Base-by-base conservation (phyloP, 495 filamentous ascomycete genomes). In the Parathielavia appendiculata region DNA sequence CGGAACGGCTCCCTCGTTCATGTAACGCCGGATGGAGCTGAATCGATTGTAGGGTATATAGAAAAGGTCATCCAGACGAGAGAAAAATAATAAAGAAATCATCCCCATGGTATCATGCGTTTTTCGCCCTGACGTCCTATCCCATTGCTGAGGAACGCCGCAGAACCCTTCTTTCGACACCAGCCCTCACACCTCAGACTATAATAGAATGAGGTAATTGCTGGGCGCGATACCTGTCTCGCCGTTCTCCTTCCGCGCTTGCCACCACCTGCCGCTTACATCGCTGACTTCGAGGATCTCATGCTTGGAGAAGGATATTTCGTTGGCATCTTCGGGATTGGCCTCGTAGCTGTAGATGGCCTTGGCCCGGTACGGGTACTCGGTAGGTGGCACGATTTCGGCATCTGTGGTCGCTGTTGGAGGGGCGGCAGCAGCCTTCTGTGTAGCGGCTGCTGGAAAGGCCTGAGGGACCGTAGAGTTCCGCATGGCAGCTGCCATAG, bases 301-400 rank as follows among this genome's bases (percentile, higher is more conserved):
- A 64, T 97, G 90, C 74, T 97, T 97, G 47, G 84, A 79, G 79
- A 98, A 98, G 62, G 88, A 92, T 60, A 98, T 97, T 73, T 98
- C 93, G 71, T 98, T 97, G 46, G 91, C 91, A 66, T 98, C 72
- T 63, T 97, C 92, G 2, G 93, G 93, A 69, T 97, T 97, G 54
- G 93, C 93, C 68, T 97, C 92, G 74, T 98, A 98, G 61, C 87
- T 91, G 76, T 97, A 98, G 69, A 98, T 98, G 43, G 93, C 93
- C 81, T 97, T 97, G 8, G 93, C 93, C 26, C 87, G 85, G 71
- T 97, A 97, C 10, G 92, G 93, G 74, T 98, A 98, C 66, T 97
- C 95, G 44, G 90, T 92, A 1, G 91, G 88, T 32, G 83, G 83
- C 1, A 85, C 81, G 12, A 95, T 84, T 69, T 93, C 90, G 43